Evolutionary conservation across 768 basidiomycete species (phyloP).

Genomic region (Cubamyces lactineus): DNA sequence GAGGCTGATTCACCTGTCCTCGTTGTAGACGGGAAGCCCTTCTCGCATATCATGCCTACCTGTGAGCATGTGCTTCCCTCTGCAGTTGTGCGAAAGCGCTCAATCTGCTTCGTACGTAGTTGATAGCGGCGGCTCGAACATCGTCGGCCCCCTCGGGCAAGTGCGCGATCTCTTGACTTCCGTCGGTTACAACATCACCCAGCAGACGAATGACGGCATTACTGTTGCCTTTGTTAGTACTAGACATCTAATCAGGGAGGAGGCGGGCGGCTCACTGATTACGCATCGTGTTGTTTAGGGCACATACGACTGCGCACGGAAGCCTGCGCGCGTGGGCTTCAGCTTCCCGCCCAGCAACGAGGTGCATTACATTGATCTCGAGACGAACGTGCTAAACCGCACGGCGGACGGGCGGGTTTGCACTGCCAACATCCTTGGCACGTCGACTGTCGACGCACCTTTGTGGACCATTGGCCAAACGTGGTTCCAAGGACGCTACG

Average conservation of each 20-base stretch:
- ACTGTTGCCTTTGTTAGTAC: constrained; percentile 11
- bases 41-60: constrained; percentile 11
- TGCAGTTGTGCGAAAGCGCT: neutral
- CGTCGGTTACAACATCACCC: constrained; percentile 20
- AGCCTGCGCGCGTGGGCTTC: constrained; percentile 22
- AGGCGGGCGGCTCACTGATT: neutral
- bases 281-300: constrained; percentile 5
- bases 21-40: constrained; percentile 16
- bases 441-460: constrained; percentile 15
- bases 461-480: constrained; percentile 24
- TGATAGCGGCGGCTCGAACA: constrained; percentile 21
- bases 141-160: constrained; percentile 12
- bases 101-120: neutral
- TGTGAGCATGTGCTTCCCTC: constrained; percentile 3
- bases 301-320: constrained; percentile 22
- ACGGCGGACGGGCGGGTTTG: constrained; percentile 19
- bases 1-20: constrained; percentile 9
- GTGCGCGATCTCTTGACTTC: constrained; percentile 9
- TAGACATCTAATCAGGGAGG: neutral
- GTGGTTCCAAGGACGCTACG: constrained; percentile 26
- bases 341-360: constrained; percentile 18
- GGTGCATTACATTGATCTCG: constrained; percentile 23
- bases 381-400: constrained; percentile 22
- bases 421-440: constrained; percentile 24
- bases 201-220: constrained; percentile 12